Evolutionary conservation across 2,329 filamentous ascomycete genomes (phyloP), one percentile per base, ranked within the genome.

Genomic region (Orbilia ellipsospora): DNA sequence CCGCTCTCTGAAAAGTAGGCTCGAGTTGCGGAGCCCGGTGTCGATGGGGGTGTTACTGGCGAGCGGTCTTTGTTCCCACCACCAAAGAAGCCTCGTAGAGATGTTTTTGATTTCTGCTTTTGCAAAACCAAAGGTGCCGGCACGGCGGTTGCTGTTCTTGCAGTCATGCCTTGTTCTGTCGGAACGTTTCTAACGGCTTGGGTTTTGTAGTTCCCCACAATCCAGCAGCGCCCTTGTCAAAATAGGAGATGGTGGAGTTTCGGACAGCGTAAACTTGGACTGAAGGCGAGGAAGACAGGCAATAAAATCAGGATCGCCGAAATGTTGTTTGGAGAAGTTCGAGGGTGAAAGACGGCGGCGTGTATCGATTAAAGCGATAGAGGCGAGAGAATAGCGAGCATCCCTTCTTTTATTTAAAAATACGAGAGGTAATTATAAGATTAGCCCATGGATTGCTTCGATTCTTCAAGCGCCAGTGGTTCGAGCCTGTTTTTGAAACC

Each of bases 31-130:
- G 31, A 36, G 1, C 31, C 31, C 4, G 70, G 70, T 44, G 63
- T 74, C 57, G 70, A 63, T 20, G 70, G 70, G 31, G 63, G 70
- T 42, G 70, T 74, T 44, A 59, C 59, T 6, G 67, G 67, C 36
- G 68, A 65, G 36, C 51, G 44, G 31, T 73, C 64, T 23, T 28
- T 63, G 31, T 51, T 64, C 12, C 67, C 60, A 36, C 31, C 52
- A 28, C 64, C 65, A 44, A 74, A 74, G 50, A 74, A 74, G 15
- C 70, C 70, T 28, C 70, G 63, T 20, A 74, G 26, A 4, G 70
- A 63, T 15, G 70, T 68, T 62, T 74, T 74, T 12, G 70, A 74
- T 40, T 64, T 74, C 63, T 68, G 56, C 31, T 68, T 74, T 36
- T 74, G 70, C 57, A 74, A 59, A 36, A 55, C 56, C 63, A 74